Base-by-base conservation (phyloP, 2,329 filamentous ascomycete genomes). In the Sarocladium strictum region DNA sequence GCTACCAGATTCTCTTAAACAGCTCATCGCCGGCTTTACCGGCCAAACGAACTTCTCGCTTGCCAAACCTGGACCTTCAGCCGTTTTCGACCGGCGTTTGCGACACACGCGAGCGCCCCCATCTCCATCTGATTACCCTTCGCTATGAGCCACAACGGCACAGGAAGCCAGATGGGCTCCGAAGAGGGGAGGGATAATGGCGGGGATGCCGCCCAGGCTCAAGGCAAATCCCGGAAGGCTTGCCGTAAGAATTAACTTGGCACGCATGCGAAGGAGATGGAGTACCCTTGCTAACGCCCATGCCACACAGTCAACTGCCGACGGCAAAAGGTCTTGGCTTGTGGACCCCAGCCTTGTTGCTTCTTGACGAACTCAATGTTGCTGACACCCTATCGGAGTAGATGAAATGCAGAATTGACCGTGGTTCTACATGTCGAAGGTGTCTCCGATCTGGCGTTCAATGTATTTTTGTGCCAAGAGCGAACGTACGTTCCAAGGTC, bases 331-430 rank as follows among this genome's bases (percentile, higher is more conserved):
- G 47, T 51, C 27, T 51, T 27, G 47, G 23, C 26, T 23, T 45
- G 10, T 17, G 23, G 21, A 45, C 10, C 23, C 21, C 21, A n/a
- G n/a, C n/a, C n/a, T n/a, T n/a, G n/a, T 23, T 6, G 40, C 24
- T 7, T 9, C 40, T 12, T 26, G 5, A 17, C 40, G 24, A 14
- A 19, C 21, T 7, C 24, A 32, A 12, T n/a, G 19, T 33, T 3
- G 17, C 47, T 51, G 14, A 51, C 47, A 51, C 29, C 6, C 35
- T 27, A 12, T 9, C 14, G 27, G 4, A n/a, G 17, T 51, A 51
- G 47, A 51, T 51, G 47, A 51, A 51, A 51, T 51, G 47, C 17
- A 27, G 47, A 6, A 35, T 35, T 17, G 47, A 51, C 21, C 47
- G 47, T 51, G 47, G 47, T n/a, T 10, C 47, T 6, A 21, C 47